A percentile compares a stretch with the other conserved stretches of the same genome.
These are phyloP conservation scores for Rusavskia elegans DNA, from an alignment of 495 filamentous ascomycete genomes.

Conservation along the genomic window DNA sequence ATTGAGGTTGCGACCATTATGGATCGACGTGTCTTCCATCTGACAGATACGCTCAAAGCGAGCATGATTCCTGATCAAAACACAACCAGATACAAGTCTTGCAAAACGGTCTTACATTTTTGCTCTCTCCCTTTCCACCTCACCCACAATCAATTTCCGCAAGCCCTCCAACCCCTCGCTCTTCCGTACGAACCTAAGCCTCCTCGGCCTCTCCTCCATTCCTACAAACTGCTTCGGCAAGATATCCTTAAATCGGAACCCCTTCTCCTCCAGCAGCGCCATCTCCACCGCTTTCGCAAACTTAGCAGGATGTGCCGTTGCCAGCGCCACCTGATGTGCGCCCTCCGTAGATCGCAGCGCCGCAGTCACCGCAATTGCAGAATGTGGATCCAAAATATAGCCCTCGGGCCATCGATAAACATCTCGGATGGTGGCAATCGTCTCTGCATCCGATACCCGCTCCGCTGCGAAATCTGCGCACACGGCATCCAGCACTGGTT, in stretches of 20 bases:
- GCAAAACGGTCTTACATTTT: too few species aligned
- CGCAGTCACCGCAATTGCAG: constrained; percentile 69
- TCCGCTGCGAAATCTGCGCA: constrained; percentile 62
- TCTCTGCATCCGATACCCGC: constrained; percentile 65
- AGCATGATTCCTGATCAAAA: too few species aligned
- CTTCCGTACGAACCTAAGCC: constrained; percentile 30
- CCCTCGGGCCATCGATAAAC: constrained; percentile 32
- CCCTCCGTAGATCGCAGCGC: constrained; percentile 18
- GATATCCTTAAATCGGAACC: constrained; percentile 59
- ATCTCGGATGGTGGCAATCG: constrained; percentile 51
- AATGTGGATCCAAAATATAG: constrained; percentile 87
- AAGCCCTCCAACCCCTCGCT: constrained; percentile 18
- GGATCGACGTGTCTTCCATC: too few species aligned
- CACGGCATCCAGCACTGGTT: constrained; percentile 47
- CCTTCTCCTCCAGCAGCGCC: constrained; percentile 48
- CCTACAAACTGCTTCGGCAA: constrained; percentile 66
- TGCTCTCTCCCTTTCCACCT: background rate
- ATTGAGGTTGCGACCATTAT: too few species aligned
- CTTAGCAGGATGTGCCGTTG: constrained; percentile 90
- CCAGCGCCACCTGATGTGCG: constrained; percentile 57
- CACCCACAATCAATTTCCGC: background rate
- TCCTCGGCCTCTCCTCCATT: constrained; percentile 46
- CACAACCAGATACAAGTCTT: too few species aligned
- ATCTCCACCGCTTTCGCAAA: constrained; percentile 59
- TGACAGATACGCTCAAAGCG: too few species aligned